Base-by-base conservation (phyloP, 164 flowering plant species). In the Berberis vulgaris region DNA sequence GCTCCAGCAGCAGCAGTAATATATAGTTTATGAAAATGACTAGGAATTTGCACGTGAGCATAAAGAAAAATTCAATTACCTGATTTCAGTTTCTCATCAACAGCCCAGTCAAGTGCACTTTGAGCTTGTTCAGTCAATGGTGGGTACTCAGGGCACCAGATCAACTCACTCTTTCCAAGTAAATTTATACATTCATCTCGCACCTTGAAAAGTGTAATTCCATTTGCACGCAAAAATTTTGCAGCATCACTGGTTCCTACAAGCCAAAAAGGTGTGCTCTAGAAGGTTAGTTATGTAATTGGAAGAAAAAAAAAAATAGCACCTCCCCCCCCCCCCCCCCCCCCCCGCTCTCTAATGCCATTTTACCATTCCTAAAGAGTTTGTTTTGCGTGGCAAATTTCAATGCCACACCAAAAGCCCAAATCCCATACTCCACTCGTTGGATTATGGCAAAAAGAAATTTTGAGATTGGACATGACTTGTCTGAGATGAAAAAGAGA, bases 101-200 rank as follows among this genome's bases (percentile, higher is more conserved):
- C 69, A 67, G 96, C 96, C 89, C 85, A 84, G 75, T 89, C 96
- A 58, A 92, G 81, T 10, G 81, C 89, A 69, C 75, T 83, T 74
- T 86, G 89, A 71, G 93, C 96, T 60, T 71, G 74, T 70, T 80
- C 88, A 65, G 96, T 87, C 79, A 92, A 73, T 8, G 95, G 88
- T 68, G 91, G 89, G 71, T 79, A 82, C 73, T 80, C 85, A 56
- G 89, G 87, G 69, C 86, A 75, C 59, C 62, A 74, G 61, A 42
- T 78, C 76, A 71, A 53, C 45, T 81, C 84, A 50, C 73, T 73
- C 67, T 80, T 80, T 67, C 95, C 91, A 65, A 82, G 80, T 64
- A 84, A 70, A 45, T 86, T 84, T 45, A 78, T 54, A 65, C 65
- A 74, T 75, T 89, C 95, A 40, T 90, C 92, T 50, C 84, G 86